phyloP scores from a whole-genome alignment of 164 flowering plant species.

The Tetrastigma voinierianum region DNA sequence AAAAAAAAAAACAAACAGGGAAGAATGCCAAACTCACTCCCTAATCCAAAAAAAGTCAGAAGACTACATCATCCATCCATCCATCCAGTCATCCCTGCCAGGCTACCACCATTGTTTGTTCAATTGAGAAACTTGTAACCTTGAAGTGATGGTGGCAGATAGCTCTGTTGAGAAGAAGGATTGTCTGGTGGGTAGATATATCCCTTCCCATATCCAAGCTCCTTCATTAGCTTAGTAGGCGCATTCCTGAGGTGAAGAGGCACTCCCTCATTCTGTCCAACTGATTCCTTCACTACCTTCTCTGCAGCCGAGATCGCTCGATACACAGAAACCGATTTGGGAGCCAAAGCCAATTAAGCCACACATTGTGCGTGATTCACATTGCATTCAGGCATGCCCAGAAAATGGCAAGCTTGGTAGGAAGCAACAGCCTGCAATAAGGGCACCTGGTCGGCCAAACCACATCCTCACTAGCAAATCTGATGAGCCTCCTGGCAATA shows the following conservation, averaged over 20 bases:
- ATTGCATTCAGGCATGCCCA: slow-evolving; percentile 93
- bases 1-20: not conserved
- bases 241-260: slow-evolving; percentile 91
- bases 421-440: slow-evolving; percentile 75
- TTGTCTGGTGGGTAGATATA: slow-evolving; percentile 74
- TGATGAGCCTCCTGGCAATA: slow-evolving; percentile 64
- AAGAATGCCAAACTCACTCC: not conserved
- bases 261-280: slow-evolving; percentile 83
- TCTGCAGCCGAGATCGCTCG: slow-evolving; percentile 57
- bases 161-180: slow-evolving; percentile 62
- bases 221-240: slow-evolving; percentile 89
- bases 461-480: slow-evolving; percentile 93
- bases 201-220: slow-evolving; percentile 73
- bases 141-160: slow-evolving; percentile 64
- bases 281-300: slow-evolving; percentile 69
- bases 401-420: slow-evolving; percentile 84
- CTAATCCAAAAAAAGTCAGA: not conserved
- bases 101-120: slow-evolving; percentile 32
- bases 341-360: slow-evolving; percentile 82
- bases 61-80: slow-evolving; percentile 6
- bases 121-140: slow-evolving; percentile 72
- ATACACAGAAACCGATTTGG: slow-evolving; percentile 74
- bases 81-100: no score
- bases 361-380: slow-evolving; percentile 82
- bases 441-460: slow-evolving; percentile 81